Conservation (phyloP, 192 early-diverging fungal species). For the Coemansia javaensis region DNA sequence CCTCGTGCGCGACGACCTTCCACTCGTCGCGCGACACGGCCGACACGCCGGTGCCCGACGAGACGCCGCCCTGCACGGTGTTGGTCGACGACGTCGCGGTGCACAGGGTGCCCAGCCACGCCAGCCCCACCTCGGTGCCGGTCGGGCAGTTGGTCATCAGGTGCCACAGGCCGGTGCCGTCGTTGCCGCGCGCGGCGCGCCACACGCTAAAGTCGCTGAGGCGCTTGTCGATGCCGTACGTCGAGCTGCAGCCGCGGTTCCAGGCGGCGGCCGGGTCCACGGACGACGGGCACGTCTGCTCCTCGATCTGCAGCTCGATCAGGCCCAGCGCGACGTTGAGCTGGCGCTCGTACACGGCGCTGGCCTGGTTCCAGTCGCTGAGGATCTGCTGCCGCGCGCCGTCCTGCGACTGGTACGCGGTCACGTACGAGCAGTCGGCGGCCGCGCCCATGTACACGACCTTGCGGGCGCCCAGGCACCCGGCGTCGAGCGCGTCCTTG, state of each 20-base stretch:
- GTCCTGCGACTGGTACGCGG: conserved; percentile 51
- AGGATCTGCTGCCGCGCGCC: conserved; percentile 69
- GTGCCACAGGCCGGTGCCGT: conserved; percentile 86
- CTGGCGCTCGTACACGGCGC: conserved; percentile 73
- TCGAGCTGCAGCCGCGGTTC: conserved; percentile 71
- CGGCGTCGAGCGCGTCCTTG: conserved; percentile 15
- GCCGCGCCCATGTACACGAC: conserved; percentile 63
- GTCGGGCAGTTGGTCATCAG: conserved; percentile 80
- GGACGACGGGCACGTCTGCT: conserved; percentile 54
- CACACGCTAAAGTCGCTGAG: conserved; percentile 88
- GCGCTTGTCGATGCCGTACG: conserved; percentile 66
- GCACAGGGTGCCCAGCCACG: conserved; percentile 79
- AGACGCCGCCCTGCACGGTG: conserved; percentile 39
- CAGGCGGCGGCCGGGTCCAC: conserved; percentile 49
- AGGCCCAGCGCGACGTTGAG: conserved; percentile 85
- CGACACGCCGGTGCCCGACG: conserved; percentile 78
- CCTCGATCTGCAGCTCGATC: conserved; percentile 69
- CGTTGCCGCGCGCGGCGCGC: conserved; percentile 67
- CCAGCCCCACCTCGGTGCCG: conserved; percentile 80
- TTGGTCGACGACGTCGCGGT: conserved; percentile 51
- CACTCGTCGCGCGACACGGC: conserved; percentile 81
- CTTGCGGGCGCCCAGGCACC: conserved; percentile 32
- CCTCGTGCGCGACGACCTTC: conserved; percentile 93
- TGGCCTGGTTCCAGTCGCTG: conserved; percentile 77
- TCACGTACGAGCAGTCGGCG: conserved; percentile 69